phyloP scores from a whole-genome alignment of 805 yeast species.

The Brettanomyces nanus region DNA sequence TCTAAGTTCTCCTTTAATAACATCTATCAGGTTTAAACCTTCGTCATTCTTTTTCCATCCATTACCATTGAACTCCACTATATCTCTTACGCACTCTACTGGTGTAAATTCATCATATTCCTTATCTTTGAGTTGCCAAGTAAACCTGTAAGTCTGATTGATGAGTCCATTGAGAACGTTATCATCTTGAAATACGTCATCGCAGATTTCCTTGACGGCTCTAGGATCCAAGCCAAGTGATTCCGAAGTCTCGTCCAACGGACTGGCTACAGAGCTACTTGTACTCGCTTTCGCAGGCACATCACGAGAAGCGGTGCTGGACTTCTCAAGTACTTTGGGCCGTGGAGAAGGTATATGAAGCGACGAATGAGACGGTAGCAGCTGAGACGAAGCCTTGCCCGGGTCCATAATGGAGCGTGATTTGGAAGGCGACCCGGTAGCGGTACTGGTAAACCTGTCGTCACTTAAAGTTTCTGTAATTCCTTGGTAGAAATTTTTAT shows the following conservation, averaged over 20 bases:
- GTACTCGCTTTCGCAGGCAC: neutral
- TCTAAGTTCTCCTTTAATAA: conserved; percentile 11
- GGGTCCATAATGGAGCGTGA: neutral
- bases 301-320: neutral
- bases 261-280: neutral
- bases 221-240: neutral
- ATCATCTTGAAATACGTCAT: conserved; percentile 1
- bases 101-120: conserved; percentile 47
- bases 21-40: conserved; percentile 33
- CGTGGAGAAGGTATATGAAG: too few relatives aligned
- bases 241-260: neutral
- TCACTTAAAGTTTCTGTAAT: neutral
- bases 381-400: neutral
- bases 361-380: neutral
- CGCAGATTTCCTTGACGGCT: neutral
- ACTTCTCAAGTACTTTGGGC: neutral
- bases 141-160: conserved; percentile 24
- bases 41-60: conserved; percentile 54
- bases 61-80: conserved; percentile 54
- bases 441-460: neutral
- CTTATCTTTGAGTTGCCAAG: conserved; percentile 22
- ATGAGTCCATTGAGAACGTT: conserved; percentile 15
- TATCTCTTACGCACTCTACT: conserved; percentile 64
- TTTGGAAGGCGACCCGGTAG: neutral
- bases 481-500: neutral